These are phyloP conservation scores for Tuber umbilicatum DNA, from an alignment of 495 filamentous ascomycete genomes.

Conservation along the genomic window DNA sequence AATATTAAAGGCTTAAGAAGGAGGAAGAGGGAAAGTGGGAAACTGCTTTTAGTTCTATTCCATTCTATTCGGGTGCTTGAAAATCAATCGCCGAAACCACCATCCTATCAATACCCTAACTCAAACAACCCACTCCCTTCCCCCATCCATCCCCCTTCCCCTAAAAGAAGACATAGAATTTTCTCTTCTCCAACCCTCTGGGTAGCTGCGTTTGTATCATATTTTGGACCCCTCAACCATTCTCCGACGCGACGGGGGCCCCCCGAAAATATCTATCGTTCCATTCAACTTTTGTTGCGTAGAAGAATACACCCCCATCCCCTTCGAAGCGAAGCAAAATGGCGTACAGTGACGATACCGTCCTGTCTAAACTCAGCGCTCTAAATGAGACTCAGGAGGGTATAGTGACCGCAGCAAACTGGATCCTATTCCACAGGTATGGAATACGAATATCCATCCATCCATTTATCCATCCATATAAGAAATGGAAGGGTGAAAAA, in stretches of 20 bases:
- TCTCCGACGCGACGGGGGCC: slow-evolving; percentile 18
- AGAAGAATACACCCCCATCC: slow-evolving; percentile 19
- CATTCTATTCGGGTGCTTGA: slow-evolving; percentile 1
- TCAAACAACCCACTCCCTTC: slow-evolving; percentile 4
- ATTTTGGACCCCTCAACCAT: slow-evolving; percentile 9
- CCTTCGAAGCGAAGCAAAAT: slow-evolving; percentile 47
- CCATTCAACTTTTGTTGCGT: slow-evolving; percentile 19
- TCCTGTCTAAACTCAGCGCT: slow-evolving; percentile 85
- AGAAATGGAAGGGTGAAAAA: not conserved
- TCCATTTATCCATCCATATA: not conserved
- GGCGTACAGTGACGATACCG: slow-evolving; percentile 90
- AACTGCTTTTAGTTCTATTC: slow-evolving; percentile 2
- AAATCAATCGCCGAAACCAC: not conserved
- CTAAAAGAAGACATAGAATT: slow-evolving; percentile 1
- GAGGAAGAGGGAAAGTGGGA: not conserved
- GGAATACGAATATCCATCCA: slow-evolving; percentile 12
- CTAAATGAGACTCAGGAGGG: slow-evolving; percentile 95
- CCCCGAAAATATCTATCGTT: slow-evolving; percentile 3
- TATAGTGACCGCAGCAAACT: slow-evolving; percentile 91
- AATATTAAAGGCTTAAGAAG: slow-evolving; percentile 1
- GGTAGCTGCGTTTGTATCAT: slow-evolving; percentile 10
- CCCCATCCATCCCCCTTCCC: not conserved
- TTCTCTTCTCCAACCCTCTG: not conserved
- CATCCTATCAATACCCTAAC: not conserved
- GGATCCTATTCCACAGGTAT: slow-evolving; percentile 99